Conservation (phyloP, 2,329 filamentous ascomycete genomes). For the Trichoderma guizhouense region DNA sequence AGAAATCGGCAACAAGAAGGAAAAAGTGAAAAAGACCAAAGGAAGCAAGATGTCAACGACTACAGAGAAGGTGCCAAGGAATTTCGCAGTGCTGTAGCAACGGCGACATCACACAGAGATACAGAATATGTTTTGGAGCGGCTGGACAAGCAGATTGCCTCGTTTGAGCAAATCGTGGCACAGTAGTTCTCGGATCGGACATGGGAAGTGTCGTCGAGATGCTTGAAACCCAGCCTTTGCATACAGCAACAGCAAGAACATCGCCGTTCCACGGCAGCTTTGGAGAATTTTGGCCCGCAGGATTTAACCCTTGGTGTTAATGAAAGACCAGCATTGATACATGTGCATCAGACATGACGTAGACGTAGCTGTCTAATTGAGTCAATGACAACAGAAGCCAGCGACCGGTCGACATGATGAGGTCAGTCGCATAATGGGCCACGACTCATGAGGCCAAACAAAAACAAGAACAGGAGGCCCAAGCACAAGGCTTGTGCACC, state of each 20-base stretch:
- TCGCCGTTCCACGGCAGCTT: neutral
- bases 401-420: neutral
- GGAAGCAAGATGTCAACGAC: neutral
- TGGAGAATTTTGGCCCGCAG: neutral
- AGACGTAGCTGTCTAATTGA: neutral
- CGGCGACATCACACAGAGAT: constrained; percentile 7
- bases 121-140: neutral
- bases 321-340: neutral
- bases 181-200: neutral
- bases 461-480: neutral
- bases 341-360: constrained; percentile 4
- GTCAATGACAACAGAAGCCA: constrained; percentile 1
- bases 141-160: constrained; percentile 1
- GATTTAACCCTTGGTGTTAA: neutral
- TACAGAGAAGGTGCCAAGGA: neutral
- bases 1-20: neutral
- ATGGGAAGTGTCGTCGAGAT: neutral
- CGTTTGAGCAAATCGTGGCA: neutral
- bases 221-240: neutral
- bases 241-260: neutral
- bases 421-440: neutral
- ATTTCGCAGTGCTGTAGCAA: neutral
- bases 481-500: neutral
- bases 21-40: neutral
- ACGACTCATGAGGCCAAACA: neutral